Percentiles rank a stretch among this genome's conserved stretches.
These are phyloP conservation scores for Tolypocladium album DNA, from an alignment of 2,329 filamentous ascomycete species.

Conservation along the genomic window DNA sequence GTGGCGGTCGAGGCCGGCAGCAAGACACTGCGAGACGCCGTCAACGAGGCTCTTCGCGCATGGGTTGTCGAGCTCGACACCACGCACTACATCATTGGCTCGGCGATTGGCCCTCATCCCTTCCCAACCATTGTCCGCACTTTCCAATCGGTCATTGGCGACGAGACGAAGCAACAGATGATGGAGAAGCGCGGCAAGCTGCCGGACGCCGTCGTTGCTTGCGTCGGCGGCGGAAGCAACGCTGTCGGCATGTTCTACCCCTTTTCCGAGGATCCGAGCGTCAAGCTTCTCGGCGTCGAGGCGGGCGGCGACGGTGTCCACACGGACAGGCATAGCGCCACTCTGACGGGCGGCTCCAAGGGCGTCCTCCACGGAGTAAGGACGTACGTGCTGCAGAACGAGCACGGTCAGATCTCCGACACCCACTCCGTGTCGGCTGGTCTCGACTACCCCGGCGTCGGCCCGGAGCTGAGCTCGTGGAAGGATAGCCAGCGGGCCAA, in stretches of 20 bases:
- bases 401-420: conserved; percentile 85
- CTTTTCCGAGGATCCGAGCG: conserved; percentile 73
- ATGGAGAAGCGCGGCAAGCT: conserved; percentile 73
- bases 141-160: conserved; percentile 93
- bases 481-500: conserved; percentile 81
- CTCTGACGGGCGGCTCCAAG: conserved; percentile 74
- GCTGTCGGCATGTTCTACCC: conserved; percentile 98
- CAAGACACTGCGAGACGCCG: conserved; percentile 71
- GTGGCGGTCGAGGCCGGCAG: conserved; percentile 88
- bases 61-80: conserved; percentile 91
- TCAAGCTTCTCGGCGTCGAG: conserved; percentile 88
- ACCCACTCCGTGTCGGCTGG: conserved; percentile 96
- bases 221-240: conserved; percentile 91
- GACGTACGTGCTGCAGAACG: conserved; percentile 89
- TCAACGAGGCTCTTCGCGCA: conserved; percentile 88
- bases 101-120: conserved; percentile 92
- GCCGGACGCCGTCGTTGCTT: conserved; percentile 91
- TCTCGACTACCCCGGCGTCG: conserved; percentile 93
- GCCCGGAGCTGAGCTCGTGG: conserved; percentile 84
- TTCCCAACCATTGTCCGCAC: conserved; percentile 97
- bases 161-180: conserved; percentile 92
- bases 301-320: conserved; percentile 89
- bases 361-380: conserved; percentile 93
- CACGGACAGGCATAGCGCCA: conserved; percentile 77
- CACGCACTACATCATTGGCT: conserved; percentile 97